A percentile compares a stretch with the other conserved stretches of the same genome.
Evolutionary conservation across 2,329 filamentous ascomycete genomes (phyloP).

Genomic region (Fusarium mangiferae): DNA sequence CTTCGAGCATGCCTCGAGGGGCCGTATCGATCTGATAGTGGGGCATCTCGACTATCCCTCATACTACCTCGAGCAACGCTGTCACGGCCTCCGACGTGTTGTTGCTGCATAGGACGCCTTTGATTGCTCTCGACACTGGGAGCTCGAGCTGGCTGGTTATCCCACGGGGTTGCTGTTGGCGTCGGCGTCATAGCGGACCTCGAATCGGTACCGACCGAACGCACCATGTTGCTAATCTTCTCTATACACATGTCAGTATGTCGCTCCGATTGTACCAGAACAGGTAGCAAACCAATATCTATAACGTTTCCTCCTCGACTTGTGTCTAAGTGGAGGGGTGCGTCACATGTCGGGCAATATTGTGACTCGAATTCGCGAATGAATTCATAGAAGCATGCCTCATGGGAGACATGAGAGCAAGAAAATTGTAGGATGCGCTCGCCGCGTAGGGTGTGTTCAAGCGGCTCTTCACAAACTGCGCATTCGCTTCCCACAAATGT

Average conservation of each 20-base stretch:
- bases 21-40: slow-evolving; percentile 57
- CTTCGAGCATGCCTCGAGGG: slow-evolving; percentile 73
- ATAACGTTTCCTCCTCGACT: slow-evolving; percentile 92
- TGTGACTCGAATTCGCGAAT: slow-evolving; percentile 95
- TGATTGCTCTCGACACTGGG: slow-evolving; percentile 59
- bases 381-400: slow-evolving; percentile 98
- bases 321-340: slow-evolving; percentile 89
- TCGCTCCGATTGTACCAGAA: slow-evolving; percentile 27
- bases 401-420: slow-evolving; percentile 96
- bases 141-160: slow-evolving; percentile 66
- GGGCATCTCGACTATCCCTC: slow-evolving; percentile 62
- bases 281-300: slow-evolving; percentile 75
- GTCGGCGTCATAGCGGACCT: slow-evolving; percentile 64
- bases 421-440: slow-evolving; percentile 96
- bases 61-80: slow-evolving; percentile 53
- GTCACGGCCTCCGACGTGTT: slow-evolving; percentile 47
- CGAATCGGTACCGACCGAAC: slow-evolving; percentile 76
- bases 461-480: slow-evolving; percentile 93
- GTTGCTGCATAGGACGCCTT: slow-evolving; percentile 45
- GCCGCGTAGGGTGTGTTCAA: slow-evolving; percentile 93
- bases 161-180: slow-evolving; percentile 74
- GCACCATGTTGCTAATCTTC: slow-evolving; percentile 93
- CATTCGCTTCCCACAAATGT: slow-evolving; percentile 97
- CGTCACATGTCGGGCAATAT: slow-evolving; percentile 93
- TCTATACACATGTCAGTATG: slow-evolving; percentile 64